Evolutionary conservation across 139 green algal species (phyloP).

Genomic region (Chlamydomonas incerta): DNA sequence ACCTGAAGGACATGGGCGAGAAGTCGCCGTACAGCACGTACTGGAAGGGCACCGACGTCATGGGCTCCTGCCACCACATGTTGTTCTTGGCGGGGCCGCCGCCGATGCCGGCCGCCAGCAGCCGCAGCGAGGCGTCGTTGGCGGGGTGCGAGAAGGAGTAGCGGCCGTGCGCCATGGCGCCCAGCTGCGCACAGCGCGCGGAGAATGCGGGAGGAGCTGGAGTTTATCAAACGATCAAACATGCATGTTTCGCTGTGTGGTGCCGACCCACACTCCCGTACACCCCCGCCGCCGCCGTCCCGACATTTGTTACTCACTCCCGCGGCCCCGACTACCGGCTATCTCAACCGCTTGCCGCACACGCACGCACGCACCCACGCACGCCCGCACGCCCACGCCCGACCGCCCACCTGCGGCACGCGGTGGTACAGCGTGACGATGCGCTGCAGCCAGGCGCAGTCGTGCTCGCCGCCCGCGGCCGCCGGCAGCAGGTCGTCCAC

Average conservation of each 20-base stretch:
- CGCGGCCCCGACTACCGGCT: too few species aligned
- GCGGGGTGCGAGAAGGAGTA: constrained; percentile 24
- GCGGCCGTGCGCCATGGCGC: constrained; percentile 36
- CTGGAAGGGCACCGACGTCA: constrained; percentile 24
- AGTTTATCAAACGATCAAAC: too few species aligned
- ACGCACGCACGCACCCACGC: too few species aligned
- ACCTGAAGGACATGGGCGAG: constrained; percentile 36
- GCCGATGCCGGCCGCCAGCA: background rate
- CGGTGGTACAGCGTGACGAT: constrained; percentile 23
- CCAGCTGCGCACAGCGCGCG: constrained; percentile 1
- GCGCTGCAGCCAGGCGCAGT: constrained; percentile 26
- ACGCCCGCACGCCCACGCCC: background rate
- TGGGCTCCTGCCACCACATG: constrained; percentile 24
- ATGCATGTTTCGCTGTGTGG: too few species aligned
- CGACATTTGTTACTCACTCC: too few species aligned
- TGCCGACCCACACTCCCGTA: too few species aligned
- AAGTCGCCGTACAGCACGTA: constrained; percentile 38
- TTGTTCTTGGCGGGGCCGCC: background rate
- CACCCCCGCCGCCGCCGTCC: too few species aligned
- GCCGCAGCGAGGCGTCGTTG: background rate
- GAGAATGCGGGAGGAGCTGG: background rate
- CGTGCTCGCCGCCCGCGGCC: background rate
- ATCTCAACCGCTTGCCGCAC: too few species aligned
- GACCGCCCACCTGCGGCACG: constrained; percentile 10
- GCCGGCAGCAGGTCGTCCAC: constrained; percentile 15